These are phyloP conservation scores for Thalassiosira oceanica DNA, from an alignment of 352 stramenopile species.

Conservation along the genomic window DNA sequence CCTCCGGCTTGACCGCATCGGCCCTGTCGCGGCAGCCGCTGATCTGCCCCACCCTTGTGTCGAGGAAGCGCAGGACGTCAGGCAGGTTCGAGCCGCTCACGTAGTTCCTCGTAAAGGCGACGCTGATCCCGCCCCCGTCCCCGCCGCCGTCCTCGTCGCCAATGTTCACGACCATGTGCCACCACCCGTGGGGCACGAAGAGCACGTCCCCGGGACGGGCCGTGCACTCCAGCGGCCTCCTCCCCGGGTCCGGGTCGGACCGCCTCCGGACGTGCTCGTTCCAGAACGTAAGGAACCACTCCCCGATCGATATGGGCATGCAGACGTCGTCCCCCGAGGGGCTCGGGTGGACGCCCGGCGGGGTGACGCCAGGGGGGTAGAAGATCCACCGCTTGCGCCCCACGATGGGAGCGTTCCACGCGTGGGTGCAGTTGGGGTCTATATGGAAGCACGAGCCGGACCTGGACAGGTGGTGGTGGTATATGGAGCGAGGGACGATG, in stretches of 20 bases:
- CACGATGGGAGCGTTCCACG: constrained; percentile 94
- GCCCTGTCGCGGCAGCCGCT: constrained; percentile 72
- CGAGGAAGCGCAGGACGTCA: constrained; percentile 74
- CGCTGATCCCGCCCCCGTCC: constrained; percentile 72
- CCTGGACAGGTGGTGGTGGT: constrained; percentile 37
- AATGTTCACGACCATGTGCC: constrained; percentile 96
- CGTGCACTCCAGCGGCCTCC: constrained; percentile 80
- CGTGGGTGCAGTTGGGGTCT: constrained; percentile 95
- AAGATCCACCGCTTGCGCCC: constrained; percentile 97
- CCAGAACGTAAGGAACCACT: constrained; percentile 96
- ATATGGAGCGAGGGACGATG: too few species aligned
- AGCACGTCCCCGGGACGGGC: constrained; percentile 93
- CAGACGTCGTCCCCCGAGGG: constrained; percentile 91
- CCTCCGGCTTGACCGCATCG: constrained; percentile 67
- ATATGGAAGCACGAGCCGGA: constrained; percentile 95
- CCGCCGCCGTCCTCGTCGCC: constrained; percentile 46
- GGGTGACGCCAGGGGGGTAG: constrained; percentile 88
- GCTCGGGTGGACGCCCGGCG: constrained; percentile 89
- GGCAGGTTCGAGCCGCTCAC: constrained; percentile 72
- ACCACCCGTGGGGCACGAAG: constrained; percentile 96
- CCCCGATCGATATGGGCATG: constrained; percentile 90
- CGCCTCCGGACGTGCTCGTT: constrained; percentile 67
- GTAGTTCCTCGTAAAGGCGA: constrained; percentile 96
- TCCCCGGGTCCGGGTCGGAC: constrained; percentile 29
- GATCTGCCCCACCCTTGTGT: constrained; percentile 69